Evolutionary conservation across 2,329 filamentous ascomycete genomes (phyloP), one percentile per base, ranked within the genome.

Genomic region (Teratosphaeriaceae sp.): DNA sequence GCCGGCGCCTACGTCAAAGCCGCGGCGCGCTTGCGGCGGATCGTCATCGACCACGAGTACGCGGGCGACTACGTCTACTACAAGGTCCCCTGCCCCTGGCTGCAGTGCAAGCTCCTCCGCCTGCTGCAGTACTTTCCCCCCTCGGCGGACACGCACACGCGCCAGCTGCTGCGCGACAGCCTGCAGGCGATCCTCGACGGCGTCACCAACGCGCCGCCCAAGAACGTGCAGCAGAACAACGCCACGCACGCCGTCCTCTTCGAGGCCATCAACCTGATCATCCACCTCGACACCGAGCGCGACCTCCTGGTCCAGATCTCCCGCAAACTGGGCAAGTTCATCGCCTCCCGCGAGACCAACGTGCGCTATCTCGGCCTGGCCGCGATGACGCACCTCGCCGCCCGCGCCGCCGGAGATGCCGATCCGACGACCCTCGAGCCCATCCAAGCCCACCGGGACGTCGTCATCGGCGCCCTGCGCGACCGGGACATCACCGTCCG

Each of bases 151-250:
- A 88, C 84, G 23, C 87, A 96, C 62, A 81, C 95, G 30, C 85
- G 90, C 44, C 84, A 88, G 34, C 82, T 98, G 68, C 92, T 98
- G 50, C 84, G 92, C 36, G 85, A 95, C 60, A 90, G 89, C 1
- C 69, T 98, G 37, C 86, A 94, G 62, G 88, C 84, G 64, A 94
- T 97, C 35, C 75, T 98, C 62, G 88, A 96, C 57, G 74, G 87
- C 27, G 90, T n/a, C n/a, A n/a, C 92, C 1, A 82, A 94, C 73
- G 90, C 97, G 60, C 82, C 87, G 61, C 92, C 88, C 41, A 98
- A 97, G 70, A 98, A 98, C 57, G 92, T 98, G 13, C 92, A 98
- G 66, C 92, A 98, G 63, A 98, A 98, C 66, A 98, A 98, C 62
- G 92, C 92, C 0, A 92, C 97, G 61, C 98, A 98, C 60, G 92